A percentile compares a stretch with the other conserved stretches of the same genome.
phyloP scores from a whole-genome alignment of 2,329 filamentous ascomycete species.

The Sporothrix variecibatus region DNA sequence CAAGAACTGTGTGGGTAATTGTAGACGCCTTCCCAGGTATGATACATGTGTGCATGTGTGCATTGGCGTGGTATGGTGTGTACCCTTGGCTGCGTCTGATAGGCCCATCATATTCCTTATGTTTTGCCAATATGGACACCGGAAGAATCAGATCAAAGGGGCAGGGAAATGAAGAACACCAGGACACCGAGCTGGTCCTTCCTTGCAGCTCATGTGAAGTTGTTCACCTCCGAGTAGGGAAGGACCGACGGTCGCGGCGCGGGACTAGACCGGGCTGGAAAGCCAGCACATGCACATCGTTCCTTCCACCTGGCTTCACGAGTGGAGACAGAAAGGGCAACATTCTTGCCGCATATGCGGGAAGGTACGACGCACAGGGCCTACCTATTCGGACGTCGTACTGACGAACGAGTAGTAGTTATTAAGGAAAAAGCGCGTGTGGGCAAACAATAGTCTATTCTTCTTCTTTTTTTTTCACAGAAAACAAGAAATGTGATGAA shows the following conservation, averaged over 20 bases:
- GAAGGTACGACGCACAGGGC: not conserved
- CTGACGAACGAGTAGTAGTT: not conserved
- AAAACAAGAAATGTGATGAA: not conserved
- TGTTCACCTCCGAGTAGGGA: constrained; percentile 10
- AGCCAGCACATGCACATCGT: not conserved
- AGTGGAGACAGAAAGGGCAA: constrained; percentile 2
- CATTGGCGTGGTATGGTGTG: not conserved
- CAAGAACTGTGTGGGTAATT: not conserved
- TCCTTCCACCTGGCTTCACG: constrained; percentile 10
- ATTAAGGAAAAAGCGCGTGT: not conserved
- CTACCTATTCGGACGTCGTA: not conserved
- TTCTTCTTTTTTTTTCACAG: not conserved
- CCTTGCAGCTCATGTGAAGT: not conserved
- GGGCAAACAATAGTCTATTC: not conserved
- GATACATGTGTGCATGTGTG: not conserved
- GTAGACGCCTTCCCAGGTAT: not conserved
- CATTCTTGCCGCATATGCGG: not conserved
- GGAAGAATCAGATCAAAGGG: not conserved
- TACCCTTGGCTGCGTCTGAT: constrained; percentile 8
- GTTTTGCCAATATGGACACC: not conserved
- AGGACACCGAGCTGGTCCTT: not conserved
- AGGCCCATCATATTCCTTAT: not conserved
- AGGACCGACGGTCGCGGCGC: constrained; percentile 7
- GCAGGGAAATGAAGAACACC: not conserved
- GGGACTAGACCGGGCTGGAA: not conserved